Percentiles rank a stretch among this genome's conserved stretches.
Conservation (phyloP, 768 basidiomycete genomes). For the Artomyces pyxidatus region DNA sequence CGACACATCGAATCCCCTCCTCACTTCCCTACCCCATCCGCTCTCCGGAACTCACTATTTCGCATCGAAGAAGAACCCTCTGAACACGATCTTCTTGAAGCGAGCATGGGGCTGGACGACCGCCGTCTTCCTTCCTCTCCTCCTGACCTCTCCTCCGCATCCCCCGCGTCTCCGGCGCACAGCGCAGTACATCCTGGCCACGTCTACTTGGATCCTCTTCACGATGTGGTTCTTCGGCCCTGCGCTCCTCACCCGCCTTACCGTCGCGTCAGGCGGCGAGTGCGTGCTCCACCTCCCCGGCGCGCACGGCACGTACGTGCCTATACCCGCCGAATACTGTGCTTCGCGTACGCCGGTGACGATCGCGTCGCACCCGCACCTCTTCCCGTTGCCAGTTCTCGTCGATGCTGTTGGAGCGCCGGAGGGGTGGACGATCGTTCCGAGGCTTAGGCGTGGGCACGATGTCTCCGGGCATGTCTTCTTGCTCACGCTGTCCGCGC, state of each 20-base stretch:
- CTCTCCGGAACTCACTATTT: conserved; percentile 60
- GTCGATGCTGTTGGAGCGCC: background rate
- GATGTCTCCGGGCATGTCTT: conserved; percentile 94
- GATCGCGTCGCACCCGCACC: conserved; percentile 49
- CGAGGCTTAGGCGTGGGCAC: conserved; percentile 72
- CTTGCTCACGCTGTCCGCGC: conserved; percentile 68
- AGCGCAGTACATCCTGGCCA: conserved; percentile 47
- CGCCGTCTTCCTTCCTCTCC: conserved; percentile 49
- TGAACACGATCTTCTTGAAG: conserved; percentile 89
- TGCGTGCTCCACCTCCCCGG: conserved; percentile 59
- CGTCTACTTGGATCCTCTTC: conserved; percentile 64
- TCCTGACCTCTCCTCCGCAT: conserved; percentile 44
- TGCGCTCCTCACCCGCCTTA: conserved; percentile 59
- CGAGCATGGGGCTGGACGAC: conserved; percentile 89
- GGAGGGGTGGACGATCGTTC: conserved; percentile 38
- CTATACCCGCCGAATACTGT: conserved; percentile 55
- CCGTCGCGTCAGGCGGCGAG: conserved; percentile 61
- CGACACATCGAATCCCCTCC: conserved; percentile 74
- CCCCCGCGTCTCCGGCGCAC: background rate
- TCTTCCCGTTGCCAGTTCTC: conserved; percentile 42
- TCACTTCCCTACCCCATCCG: conserved; percentile 63
- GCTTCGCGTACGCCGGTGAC: conserved; percentile 41
- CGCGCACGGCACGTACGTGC: conserved; percentile 36
- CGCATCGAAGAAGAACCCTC: conserved; percentile 68
- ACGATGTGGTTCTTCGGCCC: conserved; percentile 89